Evolutionary conservation across 2,329 filamentous ascomycete genomes (phyloP).

Genomic region (Aurifilum marmelostoma): DNA sequence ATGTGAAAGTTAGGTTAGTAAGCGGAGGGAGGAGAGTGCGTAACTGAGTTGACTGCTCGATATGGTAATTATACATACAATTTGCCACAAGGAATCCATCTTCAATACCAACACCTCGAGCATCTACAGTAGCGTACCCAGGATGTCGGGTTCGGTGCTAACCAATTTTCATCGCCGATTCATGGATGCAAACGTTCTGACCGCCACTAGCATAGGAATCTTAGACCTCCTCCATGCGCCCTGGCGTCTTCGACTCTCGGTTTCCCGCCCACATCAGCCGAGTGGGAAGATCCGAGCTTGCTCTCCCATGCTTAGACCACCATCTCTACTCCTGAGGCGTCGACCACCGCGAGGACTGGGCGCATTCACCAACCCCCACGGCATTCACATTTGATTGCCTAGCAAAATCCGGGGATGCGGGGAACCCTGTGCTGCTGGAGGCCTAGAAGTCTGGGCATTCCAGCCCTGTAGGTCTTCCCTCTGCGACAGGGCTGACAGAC

Average conservation of each 20-base stretch:
- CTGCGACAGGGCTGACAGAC: background rate
- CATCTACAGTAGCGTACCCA: background rate
- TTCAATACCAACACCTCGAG: background rate
- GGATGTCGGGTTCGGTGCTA: background rate
- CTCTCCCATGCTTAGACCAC: background rate
- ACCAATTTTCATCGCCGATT: background rate
- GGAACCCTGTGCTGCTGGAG: background rate
- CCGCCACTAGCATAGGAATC: background rate
- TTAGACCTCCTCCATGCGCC: background rate
- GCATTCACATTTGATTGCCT: background rate
- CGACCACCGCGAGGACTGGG: background rate
- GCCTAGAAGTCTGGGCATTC: background rate
- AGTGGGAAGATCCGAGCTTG: no score
- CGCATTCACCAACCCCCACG: background rate
- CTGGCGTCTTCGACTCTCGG: background rate
- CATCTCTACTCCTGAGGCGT: background rate
- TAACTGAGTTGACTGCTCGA: no score
- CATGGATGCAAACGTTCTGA: background rate
- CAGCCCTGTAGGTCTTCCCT: background rate
- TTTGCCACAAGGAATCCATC: background rate
- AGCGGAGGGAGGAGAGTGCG: no score
- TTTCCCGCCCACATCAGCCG: background rate
- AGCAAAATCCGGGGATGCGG: slow-evolving; percentile 8
- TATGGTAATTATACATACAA: background rate
- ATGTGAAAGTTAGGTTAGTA: no score